Percentiles rank a stretch among this genome's conserved stretches.
These are phyloP conservation scores for Oryza meyeriana DNA, from an alignment of 176 grass and related monocot genomes.

Conservation along the genomic window DNA sequence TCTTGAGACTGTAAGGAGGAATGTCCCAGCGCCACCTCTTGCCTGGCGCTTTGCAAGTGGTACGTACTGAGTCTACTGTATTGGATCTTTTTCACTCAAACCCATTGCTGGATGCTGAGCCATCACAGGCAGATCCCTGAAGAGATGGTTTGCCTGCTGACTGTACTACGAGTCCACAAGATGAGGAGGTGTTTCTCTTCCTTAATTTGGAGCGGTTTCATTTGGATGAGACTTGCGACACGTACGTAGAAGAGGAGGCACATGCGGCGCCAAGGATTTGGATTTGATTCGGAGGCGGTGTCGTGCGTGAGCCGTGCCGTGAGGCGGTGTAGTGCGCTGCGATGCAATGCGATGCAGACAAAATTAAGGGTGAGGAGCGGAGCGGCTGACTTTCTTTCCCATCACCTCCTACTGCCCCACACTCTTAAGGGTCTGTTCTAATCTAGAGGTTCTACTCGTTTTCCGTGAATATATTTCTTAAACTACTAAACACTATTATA, in stretches of 20 bases:
- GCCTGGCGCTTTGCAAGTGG: not conserved
- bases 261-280: not conserved
- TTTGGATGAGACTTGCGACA: too few relatives aligned
- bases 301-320: not conserved
- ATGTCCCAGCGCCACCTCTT: not conserved
- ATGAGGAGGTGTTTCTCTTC: not conserved
- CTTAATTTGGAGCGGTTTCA: not conserved
- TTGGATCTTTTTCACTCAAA: too few relatives aligned
- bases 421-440: too few relatives aligned
- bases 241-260: not conserved
- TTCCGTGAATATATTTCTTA: too few relatives aligned
- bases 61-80: too few relatives aligned
- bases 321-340: not conserved
- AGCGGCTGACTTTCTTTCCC: not conserved
- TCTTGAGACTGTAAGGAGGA: not conserved
- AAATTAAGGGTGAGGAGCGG: not conserved
- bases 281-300: not conserved
- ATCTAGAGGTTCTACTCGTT: too few relatives aligned
- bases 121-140: too few relatives aligned
- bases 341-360: not conserved
- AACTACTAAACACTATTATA: too few relatives aligned
- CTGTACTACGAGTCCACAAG: not conserved
- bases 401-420: not conserved
- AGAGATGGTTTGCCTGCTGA: too few relatives aligned
- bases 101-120: too few relatives aligned